Conservation (phyloP, 805 yeast genomes). For the Candida alai region DNA sequence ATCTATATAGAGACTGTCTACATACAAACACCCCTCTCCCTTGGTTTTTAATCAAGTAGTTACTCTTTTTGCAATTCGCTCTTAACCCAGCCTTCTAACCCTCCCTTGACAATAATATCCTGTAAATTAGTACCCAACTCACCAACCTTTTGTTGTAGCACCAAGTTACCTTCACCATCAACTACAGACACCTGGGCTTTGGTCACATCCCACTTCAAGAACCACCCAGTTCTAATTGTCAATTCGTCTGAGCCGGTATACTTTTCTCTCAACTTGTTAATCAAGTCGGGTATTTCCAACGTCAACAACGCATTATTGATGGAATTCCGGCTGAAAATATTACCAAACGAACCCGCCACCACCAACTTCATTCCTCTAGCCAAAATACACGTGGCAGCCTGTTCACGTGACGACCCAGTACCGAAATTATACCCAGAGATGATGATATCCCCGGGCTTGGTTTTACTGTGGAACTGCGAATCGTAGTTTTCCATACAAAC, state of each 20-base stretch:
- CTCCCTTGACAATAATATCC: slow-evolving; percentile 95
- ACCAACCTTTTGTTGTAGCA: slow-evolving; percentile 85
- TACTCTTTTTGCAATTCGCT: too few relatives aligned
- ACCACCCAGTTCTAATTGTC: slow-evolving; percentile 94
- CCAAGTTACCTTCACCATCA: slow-evolving; percentile 57
- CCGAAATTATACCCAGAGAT: slow-evolving; percentile 95
- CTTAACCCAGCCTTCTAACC: slow-evolving; percentile 97
- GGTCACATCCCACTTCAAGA: slow-evolving; percentile 88
- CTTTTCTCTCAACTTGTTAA: slow-evolving; percentile 68
- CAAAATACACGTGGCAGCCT: slow-evolving; percentile 96
- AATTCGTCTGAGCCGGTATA: slow-evolving; percentile 61
- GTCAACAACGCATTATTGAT: slow-evolving; percentile 95
- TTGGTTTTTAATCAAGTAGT: too few relatives aligned
- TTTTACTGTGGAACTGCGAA: slow-evolving; percentile 76
- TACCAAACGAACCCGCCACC: slow-evolving; percentile 96
- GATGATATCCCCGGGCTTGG: slow-evolving; percentile 83
- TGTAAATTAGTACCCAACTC: slow-evolving; percentile 94
- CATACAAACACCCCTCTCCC: too few relatives aligned
- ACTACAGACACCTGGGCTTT: slow-evolving; percentile 75
- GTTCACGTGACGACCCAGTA: slow-evolving; percentile 98
- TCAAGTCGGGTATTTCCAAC: slow-evolving; percentile 85
- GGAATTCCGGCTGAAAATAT: slow-evolving; percentile 92
- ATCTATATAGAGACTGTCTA: too few relatives aligned
- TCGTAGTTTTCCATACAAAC: slow-evolving; percentile 99
- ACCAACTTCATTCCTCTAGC: slow-evolving; percentile 92